Evolutionary conservation across 257 asterid genomes (phyloP).

Genomic region (Sherardia arvensis): DNA sequence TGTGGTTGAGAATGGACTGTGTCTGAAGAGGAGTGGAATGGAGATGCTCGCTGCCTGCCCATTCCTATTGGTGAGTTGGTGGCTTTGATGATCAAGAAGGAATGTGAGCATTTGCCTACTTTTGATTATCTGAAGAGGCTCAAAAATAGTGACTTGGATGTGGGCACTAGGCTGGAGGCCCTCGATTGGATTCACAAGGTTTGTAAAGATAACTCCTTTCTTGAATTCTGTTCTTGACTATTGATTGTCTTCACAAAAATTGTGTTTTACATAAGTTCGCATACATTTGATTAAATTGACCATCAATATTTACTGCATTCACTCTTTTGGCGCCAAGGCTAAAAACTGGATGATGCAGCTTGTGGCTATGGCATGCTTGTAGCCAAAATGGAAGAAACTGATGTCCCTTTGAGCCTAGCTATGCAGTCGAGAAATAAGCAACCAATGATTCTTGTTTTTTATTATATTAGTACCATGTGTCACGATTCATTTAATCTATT

Average conservation of each 20-base stretch:
- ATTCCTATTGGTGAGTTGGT: conserved; percentile 28
- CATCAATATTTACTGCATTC: conserved; percentile 11
- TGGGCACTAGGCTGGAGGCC: conserved; percentile 27
- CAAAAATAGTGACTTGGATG: conserved; percentile 33
- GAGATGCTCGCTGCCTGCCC: conserved; percentile 23
- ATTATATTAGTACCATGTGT: not conserved
- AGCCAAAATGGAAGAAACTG: conserved; percentile 41
- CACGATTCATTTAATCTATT: not conserved
- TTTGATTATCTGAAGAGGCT: conserved; percentile 30
- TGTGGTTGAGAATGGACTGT: conserved; percentile 15
- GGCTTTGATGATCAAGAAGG: conserved; percentile 27
- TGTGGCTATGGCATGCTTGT: conserved; percentile 36
- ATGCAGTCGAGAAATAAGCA: conserved; percentile 21
- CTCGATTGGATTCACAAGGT: conserved; percentile 42
- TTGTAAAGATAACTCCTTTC: conserved; percentile 10
- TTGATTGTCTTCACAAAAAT: not conserved
- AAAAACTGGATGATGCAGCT: conserved; percentile 37
- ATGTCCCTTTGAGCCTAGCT: conserved; percentile 27
- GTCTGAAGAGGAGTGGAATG: conserved; percentile 16
- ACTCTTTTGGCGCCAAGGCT: conserved; percentile 12
- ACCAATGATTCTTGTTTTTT: not conserved
- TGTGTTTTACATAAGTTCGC: not conserved
- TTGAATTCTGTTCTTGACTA: not conserved
- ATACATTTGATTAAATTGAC: not conserved
- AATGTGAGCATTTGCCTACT: conserved; percentile 31